Evolutionary conservation across 768 basidiomycete genomes (phyloP), one percentile per base, ranked within the genome.

Genomic region (Naganishia randhawae): DNA sequence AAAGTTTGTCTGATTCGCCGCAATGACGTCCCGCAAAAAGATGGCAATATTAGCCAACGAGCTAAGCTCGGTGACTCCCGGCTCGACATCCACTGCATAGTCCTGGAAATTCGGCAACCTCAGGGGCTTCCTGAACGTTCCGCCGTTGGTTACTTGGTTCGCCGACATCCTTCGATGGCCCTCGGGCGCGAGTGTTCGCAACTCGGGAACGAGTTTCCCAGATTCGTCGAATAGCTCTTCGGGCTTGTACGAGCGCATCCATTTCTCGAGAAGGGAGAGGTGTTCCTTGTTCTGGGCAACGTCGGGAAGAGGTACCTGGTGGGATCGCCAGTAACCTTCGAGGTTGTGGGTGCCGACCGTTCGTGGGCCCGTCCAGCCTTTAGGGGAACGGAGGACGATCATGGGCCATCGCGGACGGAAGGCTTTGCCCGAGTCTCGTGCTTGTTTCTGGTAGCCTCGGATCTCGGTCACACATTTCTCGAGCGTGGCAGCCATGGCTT

Each of bases 271-370:
- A 9, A 84, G 75, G 1, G 71, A 71, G 63, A 91, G 85, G 72
- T 92, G 86, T 64, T 85, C 85, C 9, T 81, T 74, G 66, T 85
- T 84, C 0, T 83, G 86, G 79, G 87, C 88, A 8, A 88, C 88
- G n/a, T 83, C 82, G 8, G 91, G 86, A n/a, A 94, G 84, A 9
- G 92, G 91, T 1, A 95, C 90, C 81, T 94, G 92, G 75, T 95
- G 92, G 0, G 92, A 85, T 69, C 84, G 87, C 84, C 88, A 93
- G 33, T 87, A 90, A 31, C 89, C 89, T 76, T 90, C 89, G 61
- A 92, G 84, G 71, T 84, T 85, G 71, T 89, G 85, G 33, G 87
- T 89, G 66, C 85, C 83, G 45, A 90, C 78, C 22, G 80, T 70
- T 73, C 87, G 86, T 1, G 90, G 90, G 1, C 88, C 87, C 11